Evolutionary conservation across 2,329 filamentous ascomycete genomes (phyloP).

Genomic region (Venturia oleaginea): DNA sequence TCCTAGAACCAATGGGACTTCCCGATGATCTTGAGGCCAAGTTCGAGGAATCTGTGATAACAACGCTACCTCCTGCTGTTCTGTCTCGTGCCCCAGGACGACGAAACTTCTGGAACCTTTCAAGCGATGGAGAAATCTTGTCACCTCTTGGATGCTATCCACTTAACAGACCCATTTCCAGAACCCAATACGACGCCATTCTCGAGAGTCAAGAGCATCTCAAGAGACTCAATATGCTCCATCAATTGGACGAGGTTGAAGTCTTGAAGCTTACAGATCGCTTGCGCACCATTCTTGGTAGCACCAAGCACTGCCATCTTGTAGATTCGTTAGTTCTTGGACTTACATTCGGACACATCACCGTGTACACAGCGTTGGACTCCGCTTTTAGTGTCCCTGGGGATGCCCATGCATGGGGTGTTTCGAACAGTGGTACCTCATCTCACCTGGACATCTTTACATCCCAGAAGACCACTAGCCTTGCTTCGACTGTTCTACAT

Average conservation of each 20-base stretch:
- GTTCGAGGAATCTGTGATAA: neutral
- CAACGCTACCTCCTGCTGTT: neutral
- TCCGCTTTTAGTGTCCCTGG: neutral
- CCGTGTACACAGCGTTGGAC: constrained; percentile 3
- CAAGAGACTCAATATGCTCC: constrained; percentile 7
- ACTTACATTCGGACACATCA: neutral
- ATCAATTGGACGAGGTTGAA: neutral
- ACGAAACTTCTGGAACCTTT: neutral
- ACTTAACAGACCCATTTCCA: neutral
- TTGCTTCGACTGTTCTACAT: constrained; percentile 5
- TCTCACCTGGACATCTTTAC: constrained; percentile 2
- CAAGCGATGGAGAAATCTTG: constrained; percentile 1
- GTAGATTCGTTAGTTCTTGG: neutral
- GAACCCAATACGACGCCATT: neutral
- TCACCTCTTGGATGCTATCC: constrained; percentile 9
- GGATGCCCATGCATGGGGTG: constrained; percentile 1
- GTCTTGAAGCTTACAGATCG: constrained; percentile 2
- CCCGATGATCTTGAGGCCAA: neutral
- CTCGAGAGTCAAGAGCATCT: neutral
- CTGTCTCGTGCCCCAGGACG: neutral
- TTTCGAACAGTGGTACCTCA: neutral
- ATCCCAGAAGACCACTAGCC: constrained; percentile 1
- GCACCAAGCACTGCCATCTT: neutral
- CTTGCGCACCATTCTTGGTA: neutral
- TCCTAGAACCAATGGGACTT: neutral